Percentiles rank a stretch among this genome's conserved stretches.
Conservation (phyloP, 2,329 filamentous ascomycete species). For the Neopestalotiopsis clavispora region DNA sequence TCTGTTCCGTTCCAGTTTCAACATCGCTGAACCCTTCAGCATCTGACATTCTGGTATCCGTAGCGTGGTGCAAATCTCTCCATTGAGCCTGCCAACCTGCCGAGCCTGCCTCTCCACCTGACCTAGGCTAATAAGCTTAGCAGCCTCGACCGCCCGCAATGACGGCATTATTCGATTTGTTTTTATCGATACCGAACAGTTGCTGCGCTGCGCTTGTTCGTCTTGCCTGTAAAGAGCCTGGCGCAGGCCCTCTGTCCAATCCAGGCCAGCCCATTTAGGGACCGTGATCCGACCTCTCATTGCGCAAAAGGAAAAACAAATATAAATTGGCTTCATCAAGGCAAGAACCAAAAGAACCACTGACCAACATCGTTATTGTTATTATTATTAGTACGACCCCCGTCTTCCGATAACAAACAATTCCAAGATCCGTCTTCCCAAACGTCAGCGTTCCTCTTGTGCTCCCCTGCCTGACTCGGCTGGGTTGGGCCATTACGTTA, state of each 20-base stretch:
- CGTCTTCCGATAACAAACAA: constrained; percentile 3
- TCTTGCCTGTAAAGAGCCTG: neutral
- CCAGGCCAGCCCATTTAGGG: neutral
- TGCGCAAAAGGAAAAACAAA: neutral
- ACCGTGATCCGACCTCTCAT: neutral
- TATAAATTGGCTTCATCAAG: neutral
- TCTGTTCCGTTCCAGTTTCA: too few relatives aligned
- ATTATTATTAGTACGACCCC: neutral
- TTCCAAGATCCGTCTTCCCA: neutral
- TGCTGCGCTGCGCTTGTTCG: neutral
- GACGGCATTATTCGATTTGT: constrained; percentile 6
- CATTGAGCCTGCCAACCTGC: too few relatives aligned
- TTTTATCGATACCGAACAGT: neutral
- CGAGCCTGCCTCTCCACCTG: neutral
- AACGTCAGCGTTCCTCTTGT: constrained; percentile 5
- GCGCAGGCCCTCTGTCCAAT: neutral
- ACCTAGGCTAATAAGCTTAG: neutral
- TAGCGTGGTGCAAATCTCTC: neutral
- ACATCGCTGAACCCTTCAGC: too few relatives aligned
- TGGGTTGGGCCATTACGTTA: constrained; percentile 52
- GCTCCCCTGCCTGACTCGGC: constrained; percentile 18
- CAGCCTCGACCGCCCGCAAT: neutral
- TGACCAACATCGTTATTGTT: neutral
- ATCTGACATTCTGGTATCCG: constrained; percentile 5
- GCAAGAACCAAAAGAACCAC: neutral